A percentile compares a stretch with the other conserved stretches of the same genome.
phyloP scores from a whole-genome alignment of 768 basidiomycete genomes.

The Trametes sanguinea region DNA sequence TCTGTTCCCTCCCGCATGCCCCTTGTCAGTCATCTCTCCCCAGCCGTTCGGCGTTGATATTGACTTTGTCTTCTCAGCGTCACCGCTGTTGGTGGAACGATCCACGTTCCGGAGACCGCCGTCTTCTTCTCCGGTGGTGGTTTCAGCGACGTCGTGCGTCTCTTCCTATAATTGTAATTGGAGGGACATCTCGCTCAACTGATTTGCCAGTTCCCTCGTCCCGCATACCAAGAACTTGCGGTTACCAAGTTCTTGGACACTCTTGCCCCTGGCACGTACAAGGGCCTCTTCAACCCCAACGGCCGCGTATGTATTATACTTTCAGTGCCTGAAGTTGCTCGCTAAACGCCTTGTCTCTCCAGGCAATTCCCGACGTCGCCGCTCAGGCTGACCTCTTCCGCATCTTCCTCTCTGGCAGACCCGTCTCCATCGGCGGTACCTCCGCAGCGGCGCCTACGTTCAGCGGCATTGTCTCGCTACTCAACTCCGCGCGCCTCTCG shows the following conservation, averaged over 20 bases:
- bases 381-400: conserved; percentile 56
- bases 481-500: conserved; percentile 42
- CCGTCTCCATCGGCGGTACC: conserved; percentile 56
- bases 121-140: conserved; percentile 70
- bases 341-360: background rate
- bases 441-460: conserved; percentile 68
- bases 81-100: conserved; percentile 72
- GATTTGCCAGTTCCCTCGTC: conserved; percentile 48
- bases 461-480: conserved; percentile 60
- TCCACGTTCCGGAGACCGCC: conserved; percentile 57
- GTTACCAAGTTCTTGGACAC: conserved; percentile 47
- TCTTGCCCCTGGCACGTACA: conserved; percentile 50
- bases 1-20: conserved; percentile 59
- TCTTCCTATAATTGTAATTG: background rate
- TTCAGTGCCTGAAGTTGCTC: background rate
- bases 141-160: conserved; percentile 66
- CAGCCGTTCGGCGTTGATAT: background rate
- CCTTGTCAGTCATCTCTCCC: conserved; percentile 35
- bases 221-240: conserved; percentile 51
- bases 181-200: background rate
- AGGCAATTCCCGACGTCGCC: conserved; percentile 68
- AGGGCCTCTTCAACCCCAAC: conserved; percentile 59
- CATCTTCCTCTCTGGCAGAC: conserved; percentile 45
- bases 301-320: conserved; percentile 19
- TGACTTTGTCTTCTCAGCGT: conserved; percentile 43